Conservation (phyloP, 1,284 basidiomycete species). For the Leccinum pseudoinsigne region DNA sequence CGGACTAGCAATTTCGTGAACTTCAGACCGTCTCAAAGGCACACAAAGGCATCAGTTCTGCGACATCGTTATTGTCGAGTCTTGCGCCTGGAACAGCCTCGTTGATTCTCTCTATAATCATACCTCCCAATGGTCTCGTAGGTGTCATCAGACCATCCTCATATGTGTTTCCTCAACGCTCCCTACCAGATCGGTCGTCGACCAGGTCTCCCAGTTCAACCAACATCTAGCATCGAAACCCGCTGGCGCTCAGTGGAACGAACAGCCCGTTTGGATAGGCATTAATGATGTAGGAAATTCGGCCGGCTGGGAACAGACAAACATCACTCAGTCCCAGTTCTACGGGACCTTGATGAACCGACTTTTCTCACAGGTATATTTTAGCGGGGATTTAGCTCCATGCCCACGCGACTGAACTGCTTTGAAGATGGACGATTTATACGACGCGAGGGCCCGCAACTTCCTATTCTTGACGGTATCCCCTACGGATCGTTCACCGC, state of each 20-base stretch:
- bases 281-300: conserved; percentile 65
- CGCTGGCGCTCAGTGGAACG: conserved; percentile 47
- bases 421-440: conserved; percentile 52
- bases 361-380: conserved; percentile 53
- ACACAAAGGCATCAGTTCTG: conserved; percentile 72
- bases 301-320: conserved; percentile 49
- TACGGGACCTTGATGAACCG: conserved; percentile 52
- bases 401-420: conserved; percentile 49
- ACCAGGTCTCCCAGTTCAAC: conserved; percentile 61
- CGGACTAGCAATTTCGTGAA: conserved; percentile 51
- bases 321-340: conserved; percentile 49
- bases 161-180: neutral
- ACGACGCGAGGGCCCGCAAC: conserved; percentile 54
- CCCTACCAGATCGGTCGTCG: conserved; percentile 49
- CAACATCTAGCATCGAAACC: conserved; percentile 52
- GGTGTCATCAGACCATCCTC: neutral
- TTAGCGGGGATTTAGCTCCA: conserved; percentile 27
- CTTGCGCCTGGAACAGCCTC: conserved; percentile 58
- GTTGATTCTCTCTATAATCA: conserved; percentile 67
- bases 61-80: conserved; percentile 56
- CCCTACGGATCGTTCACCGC: conserved; percentile 58
- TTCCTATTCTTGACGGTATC: conserved; percentile 70
- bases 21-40: conserved; percentile 69
- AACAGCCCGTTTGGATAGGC: conserved; percentile 55
- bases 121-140: conserved; percentile 48